Evolutionary conservation across 2,329 filamentous ascomycete species (phyloP), one percentile per base, ranked within the genome.

Genomic region (Talaromyces pinophilus): DNA sequence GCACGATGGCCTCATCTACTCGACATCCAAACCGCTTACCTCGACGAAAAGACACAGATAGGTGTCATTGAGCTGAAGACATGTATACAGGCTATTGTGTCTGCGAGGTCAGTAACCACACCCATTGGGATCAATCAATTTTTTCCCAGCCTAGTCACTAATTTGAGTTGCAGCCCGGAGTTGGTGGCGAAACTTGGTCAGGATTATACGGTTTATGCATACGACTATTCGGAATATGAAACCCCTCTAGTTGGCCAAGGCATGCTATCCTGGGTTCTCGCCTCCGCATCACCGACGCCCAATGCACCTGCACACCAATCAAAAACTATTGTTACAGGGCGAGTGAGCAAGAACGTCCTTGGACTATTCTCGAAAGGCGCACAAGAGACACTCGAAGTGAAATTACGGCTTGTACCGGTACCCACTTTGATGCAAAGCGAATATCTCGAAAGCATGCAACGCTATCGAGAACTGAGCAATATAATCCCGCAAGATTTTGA

Each of bases 121-220:
- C 66, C 68, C 65, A 54, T 59, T 38, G 3, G 52, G 30, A 15
- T 50, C n/a, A 5, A 15, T 15, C 35, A 17, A 38, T 38, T 8
- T 8, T 22, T 52, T 38, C 8, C 55, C 50, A 19, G 48, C 28
- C 40, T 46, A 38, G 30, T 63, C 25, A 40, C 62, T 68, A 52
- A 67, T 19, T 13, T 25, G 30, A 7, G n/a, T 38, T 65, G 54
- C 67, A 98, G 95, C 76, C 95, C 95, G 44, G 95, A 99, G 80
- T 85, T 99, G 55, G 82, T 93, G 57, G 87, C 87, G 75, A 83
- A 90, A 82, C 76, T 90, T 67, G 84, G 90, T 80, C 81, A 87
- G 78, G 93, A 99, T 80, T 99, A 95, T 80, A 95, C 93, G n/a
- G 89, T 99, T 65, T 99, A 99, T 79, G 93, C 94, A 35, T 92